A percentile compares a stretch with the other conserved stretches of the same genome.
phyloP scores from a whole-genome alignment of 495 filamentous ascomycete species.

The Annulohypoxylon nitens region DNA sequence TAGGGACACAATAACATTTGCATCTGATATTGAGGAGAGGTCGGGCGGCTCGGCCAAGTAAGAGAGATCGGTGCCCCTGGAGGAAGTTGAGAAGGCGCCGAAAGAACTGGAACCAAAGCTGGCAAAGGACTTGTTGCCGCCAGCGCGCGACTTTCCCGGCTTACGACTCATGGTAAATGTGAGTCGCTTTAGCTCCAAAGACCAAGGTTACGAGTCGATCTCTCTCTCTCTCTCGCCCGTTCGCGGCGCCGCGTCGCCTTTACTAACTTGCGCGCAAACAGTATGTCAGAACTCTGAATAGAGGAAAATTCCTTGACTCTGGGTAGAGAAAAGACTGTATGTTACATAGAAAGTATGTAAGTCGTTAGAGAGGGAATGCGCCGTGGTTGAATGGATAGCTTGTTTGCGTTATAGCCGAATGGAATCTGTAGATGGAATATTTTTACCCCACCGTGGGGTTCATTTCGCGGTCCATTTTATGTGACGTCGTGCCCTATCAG shows the following conservation, averaged over 20 bases:
- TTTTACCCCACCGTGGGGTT: constrained; percentile 52
- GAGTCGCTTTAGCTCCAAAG: constrained; percentile 11
- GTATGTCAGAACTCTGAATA: background rate
- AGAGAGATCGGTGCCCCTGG: constrained; percentile 67
- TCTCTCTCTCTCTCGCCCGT: constrained; percentile 11
- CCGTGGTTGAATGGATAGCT: constrained; percentile 5
- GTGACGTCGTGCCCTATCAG: constrained; percentile 25
- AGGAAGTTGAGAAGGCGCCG: constrained; percentile 62
- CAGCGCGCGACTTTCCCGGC: constrained; percentile 46
- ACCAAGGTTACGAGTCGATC: background rate
- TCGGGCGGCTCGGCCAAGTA: constrained; percentile 90
- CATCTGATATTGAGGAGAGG: constrained; percentile 79
- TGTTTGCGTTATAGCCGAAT: background rate
- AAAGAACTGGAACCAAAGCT: constrained; percentile 54
- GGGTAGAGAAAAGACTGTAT: background rate
- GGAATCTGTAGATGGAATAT: constrained; percentile 23
- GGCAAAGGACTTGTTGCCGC: constrained; percentile 48
- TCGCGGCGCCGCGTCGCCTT: background rate
- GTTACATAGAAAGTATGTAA: background rate
- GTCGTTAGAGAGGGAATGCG: background rate
- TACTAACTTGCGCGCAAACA: background rate
- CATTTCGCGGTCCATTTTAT: background rate
- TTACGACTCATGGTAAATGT: constrained; percentile 49
- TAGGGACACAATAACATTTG: constrained; percentile 86
- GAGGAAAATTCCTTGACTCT: background rate